Evolutionary conservation across 2,329 filamentous ascomycete genomes (phyloP), one percentile per base, ranked within the genome.

Genomic region (Esteya vermicola): DNA sequence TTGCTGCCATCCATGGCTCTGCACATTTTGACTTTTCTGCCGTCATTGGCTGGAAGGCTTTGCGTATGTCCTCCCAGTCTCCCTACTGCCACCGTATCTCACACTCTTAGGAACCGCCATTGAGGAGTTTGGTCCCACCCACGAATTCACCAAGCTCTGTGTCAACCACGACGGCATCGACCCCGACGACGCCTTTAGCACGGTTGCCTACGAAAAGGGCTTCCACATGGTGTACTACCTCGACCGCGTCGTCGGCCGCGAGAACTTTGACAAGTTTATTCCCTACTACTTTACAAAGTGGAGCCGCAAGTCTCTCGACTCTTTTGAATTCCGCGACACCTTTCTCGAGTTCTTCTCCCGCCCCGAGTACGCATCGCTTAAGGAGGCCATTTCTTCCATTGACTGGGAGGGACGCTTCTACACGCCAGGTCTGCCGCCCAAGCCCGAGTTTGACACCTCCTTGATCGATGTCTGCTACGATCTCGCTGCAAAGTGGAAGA

Each of bases 231-330:
- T 98, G 34, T 95, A 86, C 59, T 79, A 88, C 52, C 76, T 98
- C 13, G 91, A 98, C 53, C 81, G 80, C 35, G 65, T 94, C 2
- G 71, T 96, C 4, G 84, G 85, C 27, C 81, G 83, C 45, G 70
- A 80, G n/a, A 81, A 82, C 56, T 98, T 91, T 64, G 85, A 96
- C 67, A 81, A 78, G 51, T 98, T 96, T 60, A 95, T 96, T 53
- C 86, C 88, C 14, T 78, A 94, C 58, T 95, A 96, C 64, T 96
- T 96, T 57, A 77, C 71, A 23, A 84, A 73, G 30, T 96, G 81
- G 73, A 78, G 82, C 42, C 74, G 75, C 54, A 89, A 86, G 59
- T 94, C 85, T 3, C 70, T 98, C 8, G 86, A 95, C 60, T 93
- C 85, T 2, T 93, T 83, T 51, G 85, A 96, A 53, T 98, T 98